Base-by-base conservation (phyloP, 2,329 filamentous ascomycete species). In the Tolypocladium guangdongense region DNA sequence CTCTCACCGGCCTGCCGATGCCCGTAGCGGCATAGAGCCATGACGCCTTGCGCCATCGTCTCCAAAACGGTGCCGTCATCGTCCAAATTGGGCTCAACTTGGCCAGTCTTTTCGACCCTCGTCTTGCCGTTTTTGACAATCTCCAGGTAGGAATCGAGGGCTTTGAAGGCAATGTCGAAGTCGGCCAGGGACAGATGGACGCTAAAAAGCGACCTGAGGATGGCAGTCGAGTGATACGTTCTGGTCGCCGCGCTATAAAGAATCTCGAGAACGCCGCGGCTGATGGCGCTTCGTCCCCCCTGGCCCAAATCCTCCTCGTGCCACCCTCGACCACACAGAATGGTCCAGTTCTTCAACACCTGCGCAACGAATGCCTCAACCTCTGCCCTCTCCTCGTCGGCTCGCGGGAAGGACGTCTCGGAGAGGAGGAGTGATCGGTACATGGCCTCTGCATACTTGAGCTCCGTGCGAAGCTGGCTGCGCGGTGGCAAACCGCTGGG, bases 141-240 rank as follows among this genome's bases (percentile, higher is more conserved):
- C 52, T 95, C 88, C 38, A 95, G 75, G 67, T 97, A 99, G 0
- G 91, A 91, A 66, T 95, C 87, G 57, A 96, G 88, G 0, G 93
- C 88, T 64, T 90, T 90, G 67, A 95, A 84, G 1, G 91, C 91
- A 49, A 97, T 74, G 53, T 96, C 89, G 59, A 96, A 97, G 61
- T 99, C 92, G 10, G 90, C 90, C 20, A 96, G 76, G 2, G 90
- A 82, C 20, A 92, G 77, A 67, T 99, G 93, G 2, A 96, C 86
- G 12, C 83, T 86, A 65, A 97, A 97, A 0, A 99, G 77, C 62
- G 91, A 82, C 54, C 92, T 81, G 33, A 99, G 74, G 57, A 97
- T 88, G 11, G 90, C 76, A 1, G 92, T 95, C 1, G 93, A 99
- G 69, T 99, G 93, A 64, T 93, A 99, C 0, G 91, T 96, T 68